Conservation (phyloP, 805 yeast genomes). For the Pichia insulana region DNA sequence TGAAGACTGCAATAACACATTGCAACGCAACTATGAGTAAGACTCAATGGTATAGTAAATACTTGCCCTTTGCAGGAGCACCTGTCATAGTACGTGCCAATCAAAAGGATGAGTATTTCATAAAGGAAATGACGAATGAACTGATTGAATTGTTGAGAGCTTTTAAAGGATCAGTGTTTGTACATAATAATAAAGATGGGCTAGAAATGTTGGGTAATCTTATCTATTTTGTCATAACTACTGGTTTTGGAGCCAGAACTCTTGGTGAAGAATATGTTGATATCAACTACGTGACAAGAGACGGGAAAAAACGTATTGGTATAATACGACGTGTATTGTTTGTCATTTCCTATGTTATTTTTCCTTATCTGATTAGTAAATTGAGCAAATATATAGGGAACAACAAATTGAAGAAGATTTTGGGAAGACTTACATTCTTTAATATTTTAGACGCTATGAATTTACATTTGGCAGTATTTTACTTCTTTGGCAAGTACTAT, state of each 20-base stretch:
- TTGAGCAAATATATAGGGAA: constrained; percentile 6
- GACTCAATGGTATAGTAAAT: background rate
- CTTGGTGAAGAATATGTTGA: constrained; percentile 94
- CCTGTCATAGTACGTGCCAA: constrained; percentile 87
- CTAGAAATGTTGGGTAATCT: constrained; percentile 49
- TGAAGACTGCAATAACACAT: too few species aligned
- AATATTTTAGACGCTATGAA: constrained; percentile 48
- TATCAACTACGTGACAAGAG: constrained; percentile 49
- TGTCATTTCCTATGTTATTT: constrained; percentile 47
- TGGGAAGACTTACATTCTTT: constrained; percentile 32
- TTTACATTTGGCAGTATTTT: constrained; percentile 72
- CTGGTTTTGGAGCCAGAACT: constrained; percentile 68
- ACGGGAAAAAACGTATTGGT: constrained; percentile 42
- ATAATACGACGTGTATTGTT: constrained; percentile 44
- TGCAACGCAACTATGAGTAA: background rate
- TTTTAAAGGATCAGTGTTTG: constrained; percentile 54
- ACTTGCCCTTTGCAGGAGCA: constrained; percentile 69
- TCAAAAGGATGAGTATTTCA: constrained; percentile 79
- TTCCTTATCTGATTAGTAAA: constrained; percentile 47
- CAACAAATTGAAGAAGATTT: constrained; percentile 5
- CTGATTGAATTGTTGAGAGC: constrained; percentile 47
- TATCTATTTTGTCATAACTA: constrained; percentile 65
- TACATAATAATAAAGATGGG: constrained; percentile 55
- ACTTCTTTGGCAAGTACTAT: constrained; percentile 76
- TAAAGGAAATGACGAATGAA: constrained; percentile 43